Evolutionary conservation across 2,329 filamentous ascomycete genomes (phyloP), one percentile per base, ranked within the genome.

Genomic region (Colletotrichum sp.): DNA sequence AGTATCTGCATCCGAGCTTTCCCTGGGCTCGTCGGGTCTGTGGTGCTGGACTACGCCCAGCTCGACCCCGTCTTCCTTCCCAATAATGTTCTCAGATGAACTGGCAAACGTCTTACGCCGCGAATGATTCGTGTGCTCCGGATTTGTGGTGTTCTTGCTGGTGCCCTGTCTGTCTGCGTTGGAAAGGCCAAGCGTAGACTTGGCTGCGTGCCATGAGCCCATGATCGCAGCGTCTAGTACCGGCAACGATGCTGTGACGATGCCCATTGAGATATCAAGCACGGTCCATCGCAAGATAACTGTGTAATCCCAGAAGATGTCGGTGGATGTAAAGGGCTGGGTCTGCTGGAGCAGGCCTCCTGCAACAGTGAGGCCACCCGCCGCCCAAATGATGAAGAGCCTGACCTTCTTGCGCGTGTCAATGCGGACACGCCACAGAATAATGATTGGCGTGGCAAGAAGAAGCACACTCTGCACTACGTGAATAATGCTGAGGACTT

Each of bases 391-490:
- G 55, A 81, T 48, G 66, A 79, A 80, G 6, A 83, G 77, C 5
- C 81, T 76, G 9, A 78, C 52, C 56, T 82, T 84, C 9, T 79
- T 81, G 10, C 43, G 28, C 32, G 55, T 70, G 1, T 78, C 77
- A 77, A 84, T 83, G 13, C 79, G 77, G 16, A 84, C 78, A 15
- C 80, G 80, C 80, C 80, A 83, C 9, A 84, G 75, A 2, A 84
- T 80, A 9, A 83, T 79, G 13, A 84, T 67, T 1, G 83, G 82
- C 1, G 81, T 80, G 13, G 76, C 68, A 8, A 84, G 78, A 1
- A 84, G 76, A 4, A 78, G 77, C 39, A 82, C 78, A 68, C 82
- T 82, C 77, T 83, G 79, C n/a, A 80, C 78, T 10, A 82, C 80
- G 67, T 84, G 82, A n/a, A 83, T 79, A 28, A 78, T 75, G 74